Evolutionary conservation across 345 rosid species (phyloP), one percentile per base, ranked within the genome.

Genomic region (Hypericum perforatum): DNA sequence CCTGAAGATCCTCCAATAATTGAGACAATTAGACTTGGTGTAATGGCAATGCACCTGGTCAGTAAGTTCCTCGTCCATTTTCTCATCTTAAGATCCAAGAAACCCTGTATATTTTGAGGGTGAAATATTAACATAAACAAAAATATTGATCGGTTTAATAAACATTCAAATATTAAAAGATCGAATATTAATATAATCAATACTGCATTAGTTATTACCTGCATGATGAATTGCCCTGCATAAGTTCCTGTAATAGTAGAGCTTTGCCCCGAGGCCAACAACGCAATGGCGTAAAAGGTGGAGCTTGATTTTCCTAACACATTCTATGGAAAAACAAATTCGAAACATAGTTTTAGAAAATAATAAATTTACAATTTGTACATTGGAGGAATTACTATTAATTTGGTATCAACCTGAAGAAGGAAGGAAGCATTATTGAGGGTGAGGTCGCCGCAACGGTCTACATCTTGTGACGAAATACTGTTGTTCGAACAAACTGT

Each of bases 221-320:
- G 78, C 85, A 82, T 82, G 56, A 82, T 73, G 50, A 10, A 82
- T 46, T 82, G 85, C 29, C 89, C 89, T 6, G 88, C 94, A 37
- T 75, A 84, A 6, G 88, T 84, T 36, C 85, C 88, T 8, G 88
- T 77, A 41, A 84, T 81, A 22, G 88, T 16, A 3, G 88, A 78
- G 71, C 85, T 74, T 45, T 84, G 94, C 6, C 88, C 88, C 0
- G 94, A 84, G 12, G 94, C 94, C 7, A 85, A 61, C 9, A 85
- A 63, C 7, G 94, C 80, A 45, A 85, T 63, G 11, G 69, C 88
- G 53, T 85, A 85, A 22, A 85, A 36, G 0, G 46, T 70, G 6
- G 72, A 66, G 68, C 89, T 79, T 5, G 84, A 81, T 48, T 67
- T 72, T 36, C 94, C 89, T 53, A 85, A 37, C 45, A 79, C 80